phyloP scores from a whole-genome alignment of 768 basidiomycete genomes.

The Tulasnella sp. region DNA sequence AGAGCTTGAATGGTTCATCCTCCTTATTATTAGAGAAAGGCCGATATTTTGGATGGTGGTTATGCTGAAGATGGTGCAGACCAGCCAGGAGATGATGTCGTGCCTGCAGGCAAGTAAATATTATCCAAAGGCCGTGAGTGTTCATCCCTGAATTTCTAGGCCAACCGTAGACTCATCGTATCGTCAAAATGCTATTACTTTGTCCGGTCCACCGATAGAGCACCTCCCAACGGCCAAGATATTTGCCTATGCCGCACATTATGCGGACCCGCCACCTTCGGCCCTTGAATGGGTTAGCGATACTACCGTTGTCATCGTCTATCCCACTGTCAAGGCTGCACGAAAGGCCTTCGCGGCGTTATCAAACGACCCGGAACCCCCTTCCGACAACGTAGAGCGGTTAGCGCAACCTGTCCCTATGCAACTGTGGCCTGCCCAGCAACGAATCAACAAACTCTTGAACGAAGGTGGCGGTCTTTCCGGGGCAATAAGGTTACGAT shows the following conservation, averaged over 20 bases:
- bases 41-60: conserved; percentile 26
- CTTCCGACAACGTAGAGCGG: conserved; percentile 37
- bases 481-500: conserved; percentile 57
- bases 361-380: conserved; percentile 27
- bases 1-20: neutral
- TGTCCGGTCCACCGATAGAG: conserved; percentile 61
- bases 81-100: conserved; percentile 23
- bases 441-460: conserved; percentile 58
- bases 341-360: conserved; percentile 17
- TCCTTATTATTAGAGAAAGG: conserved; percentile 35
- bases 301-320: conserved; percentile 68
- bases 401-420: conserved; percentile 59
- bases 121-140: conserved; percentile 9
- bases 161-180: conserved; percentile 21
- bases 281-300: conserved; percentile 82
- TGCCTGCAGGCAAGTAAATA: conserved; percentile 21
- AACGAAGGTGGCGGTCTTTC: conserved; percentile 44
- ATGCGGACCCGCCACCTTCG: conserved; percentile 50
- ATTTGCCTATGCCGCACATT: conserved; percentile 73
- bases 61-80: conserved; percentile 24
- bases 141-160: neutral
- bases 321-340: conserved; percentile 45
- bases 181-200: conserved; percentile 54
- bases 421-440: conserved; percentile 66
- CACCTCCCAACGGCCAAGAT: conserved; percentile 63